Conservation (phyloP, 345 rosid genomes). For the Fremontodendron californicum region DNA sequence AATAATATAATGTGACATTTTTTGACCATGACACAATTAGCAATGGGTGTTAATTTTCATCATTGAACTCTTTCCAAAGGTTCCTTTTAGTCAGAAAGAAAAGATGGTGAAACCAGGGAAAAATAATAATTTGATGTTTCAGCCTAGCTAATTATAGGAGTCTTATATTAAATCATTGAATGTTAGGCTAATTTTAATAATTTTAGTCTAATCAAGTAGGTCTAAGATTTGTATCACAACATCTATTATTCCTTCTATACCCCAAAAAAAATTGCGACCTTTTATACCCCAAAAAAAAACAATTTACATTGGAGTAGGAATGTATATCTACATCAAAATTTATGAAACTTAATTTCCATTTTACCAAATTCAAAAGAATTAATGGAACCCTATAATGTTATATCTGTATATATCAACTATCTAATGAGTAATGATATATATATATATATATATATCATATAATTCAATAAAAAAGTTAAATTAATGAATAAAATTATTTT, state of each 20-base stretch:
- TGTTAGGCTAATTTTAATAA: no score
- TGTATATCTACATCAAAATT: background rate
- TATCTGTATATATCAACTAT: background rate
- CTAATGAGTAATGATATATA: background rate
- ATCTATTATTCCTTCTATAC: no score
- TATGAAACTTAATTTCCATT: background rate
- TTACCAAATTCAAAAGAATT: background rate
- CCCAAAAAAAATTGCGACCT: no score
- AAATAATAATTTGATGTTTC: background rate
- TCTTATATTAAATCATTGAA: background rate
- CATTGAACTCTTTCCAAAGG: background rate
- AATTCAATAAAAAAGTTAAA: no score
- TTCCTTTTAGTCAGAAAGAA: background rate
- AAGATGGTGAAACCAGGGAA: background rate
- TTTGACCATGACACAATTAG: background rate
- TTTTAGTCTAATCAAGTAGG: no score
- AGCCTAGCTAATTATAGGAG: background rate
- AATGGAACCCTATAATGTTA: background rate
- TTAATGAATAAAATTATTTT: no score
- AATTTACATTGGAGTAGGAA: background rate
- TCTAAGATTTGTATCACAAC: no score
- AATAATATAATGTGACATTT: background rate
- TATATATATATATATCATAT: no score
- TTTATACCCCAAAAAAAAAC: no score
- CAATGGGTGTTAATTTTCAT: background rate